These are phyloP conservation scores for Mycena metata DNA, from an alignment of 768 basidiomycete genomes.

Conservation along the genomic window DNA sequence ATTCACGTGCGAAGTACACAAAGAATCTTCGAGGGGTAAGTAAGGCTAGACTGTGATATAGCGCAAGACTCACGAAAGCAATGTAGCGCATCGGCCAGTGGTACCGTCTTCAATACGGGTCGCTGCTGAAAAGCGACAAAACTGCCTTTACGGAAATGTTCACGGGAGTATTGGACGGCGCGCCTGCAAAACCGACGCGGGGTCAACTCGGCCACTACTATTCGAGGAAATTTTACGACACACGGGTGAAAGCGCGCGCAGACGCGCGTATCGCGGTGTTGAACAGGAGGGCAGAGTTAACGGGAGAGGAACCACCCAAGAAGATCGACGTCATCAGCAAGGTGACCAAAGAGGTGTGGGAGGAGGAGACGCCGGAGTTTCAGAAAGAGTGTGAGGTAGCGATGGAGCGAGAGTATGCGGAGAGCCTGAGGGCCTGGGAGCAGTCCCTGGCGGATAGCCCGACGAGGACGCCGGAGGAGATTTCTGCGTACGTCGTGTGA, in stretches of 20 bases:
- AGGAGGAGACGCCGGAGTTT: not conserved
- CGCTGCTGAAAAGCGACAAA: not conserved
- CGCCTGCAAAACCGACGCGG: not conserved
- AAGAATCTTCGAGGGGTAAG: too few relatives aligned
- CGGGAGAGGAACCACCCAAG: not conserved
- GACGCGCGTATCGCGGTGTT: not conserved
- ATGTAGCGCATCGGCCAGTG: constrained; percentile 6
- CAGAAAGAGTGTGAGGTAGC: not conserved
- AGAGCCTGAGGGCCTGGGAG: not conserved
- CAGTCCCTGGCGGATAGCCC: constrained; percentile 8
- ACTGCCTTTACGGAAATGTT: constrained; percentile 3
- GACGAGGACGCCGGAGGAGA: not conserved
- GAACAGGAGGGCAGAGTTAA: not conserved
- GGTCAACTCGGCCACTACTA: not conserved
- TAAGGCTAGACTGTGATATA: too few relatives aligned
- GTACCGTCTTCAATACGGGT: constrained; percentile 1
- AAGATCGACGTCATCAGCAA: not conserved
- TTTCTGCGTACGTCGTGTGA: not conserved
- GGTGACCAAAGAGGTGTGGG: constrained; percentile 8
- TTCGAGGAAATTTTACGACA: not conserved
- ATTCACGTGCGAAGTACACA: not conserved
- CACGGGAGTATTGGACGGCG: not conserved
- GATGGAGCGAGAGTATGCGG: not conserved
- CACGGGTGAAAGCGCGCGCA: not conserved
- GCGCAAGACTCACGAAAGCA: too few relatives aligned